phyloP scores from a whole-genome alignment of 441 rosid genomes.

The Croton setiger region DNA sequence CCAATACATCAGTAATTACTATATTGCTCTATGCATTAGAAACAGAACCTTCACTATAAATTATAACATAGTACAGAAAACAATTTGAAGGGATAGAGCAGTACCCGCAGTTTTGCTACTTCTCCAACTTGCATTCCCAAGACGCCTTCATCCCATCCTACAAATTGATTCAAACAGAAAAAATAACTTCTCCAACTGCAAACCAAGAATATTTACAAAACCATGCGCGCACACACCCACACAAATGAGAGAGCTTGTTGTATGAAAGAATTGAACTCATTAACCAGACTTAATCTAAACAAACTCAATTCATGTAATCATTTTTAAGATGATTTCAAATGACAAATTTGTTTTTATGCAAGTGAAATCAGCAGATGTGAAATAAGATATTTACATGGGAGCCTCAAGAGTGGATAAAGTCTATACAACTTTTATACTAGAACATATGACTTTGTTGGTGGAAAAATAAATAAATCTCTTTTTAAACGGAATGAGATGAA shows the following conservation, averaged over 20 bases:
- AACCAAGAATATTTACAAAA: neutral
- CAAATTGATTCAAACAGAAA: conserved; percentile 12
- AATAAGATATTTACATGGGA: no score
- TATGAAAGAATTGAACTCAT: neutral
- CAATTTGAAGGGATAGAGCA: conserved; percentile 5
- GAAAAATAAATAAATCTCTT: no score
- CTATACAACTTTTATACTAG: no score
- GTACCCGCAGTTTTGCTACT: conserved; percentile 86
- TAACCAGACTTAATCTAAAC: neutral
- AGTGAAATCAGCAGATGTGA: no score
- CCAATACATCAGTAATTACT: no score
- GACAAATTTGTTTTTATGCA: neutral
- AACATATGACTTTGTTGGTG: no score
- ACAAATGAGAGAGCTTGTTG: neutral
- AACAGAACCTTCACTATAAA: neutral
- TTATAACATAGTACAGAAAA: neutral
- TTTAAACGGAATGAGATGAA: no score
- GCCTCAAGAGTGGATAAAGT: no score
- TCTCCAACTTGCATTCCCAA: conserved; percentile 93
- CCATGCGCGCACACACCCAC: neutral
- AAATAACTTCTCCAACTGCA: conserved; percentile 7
- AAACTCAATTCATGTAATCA: neutral
- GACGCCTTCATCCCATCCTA: conserved; percentile 99
- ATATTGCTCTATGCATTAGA: no score
- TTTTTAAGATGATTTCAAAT: neutral